A percentile compares a stretch with the other conserved stretches of the same genome.
phyloP scores from a whole-genome alignment of 192 early-diverging fungal genomes.

The Backusella psychrophila region DNA sequence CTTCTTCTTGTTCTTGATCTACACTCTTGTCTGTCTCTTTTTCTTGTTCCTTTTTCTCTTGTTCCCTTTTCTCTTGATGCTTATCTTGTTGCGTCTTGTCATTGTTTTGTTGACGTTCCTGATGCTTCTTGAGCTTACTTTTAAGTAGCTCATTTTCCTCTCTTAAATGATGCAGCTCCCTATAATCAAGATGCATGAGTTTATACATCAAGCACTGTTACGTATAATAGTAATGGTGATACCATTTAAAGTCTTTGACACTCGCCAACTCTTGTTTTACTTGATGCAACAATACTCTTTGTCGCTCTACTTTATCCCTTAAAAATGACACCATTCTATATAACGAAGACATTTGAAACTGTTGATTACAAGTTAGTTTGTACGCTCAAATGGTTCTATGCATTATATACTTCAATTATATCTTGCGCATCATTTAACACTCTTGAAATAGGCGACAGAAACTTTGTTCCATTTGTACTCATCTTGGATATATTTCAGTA shows the following conservation, averaged over 20 bases:
- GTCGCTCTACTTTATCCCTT: not conserved
- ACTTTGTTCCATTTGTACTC: not conserved
- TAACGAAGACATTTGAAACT: slow-evolving; percentile 11
- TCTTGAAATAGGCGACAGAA: not conserved
- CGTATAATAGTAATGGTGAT: not conserved
- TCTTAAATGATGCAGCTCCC: not conserved
- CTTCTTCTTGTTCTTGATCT: not conserved
- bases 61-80: not conserved
- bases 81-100: not conserved
- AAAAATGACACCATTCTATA: not conserved
- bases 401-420: slow-evolving; percentile 7
- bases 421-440: slow-evolving; percentile 11
- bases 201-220: no score
- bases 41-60: not conserved
- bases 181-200: not conserved
- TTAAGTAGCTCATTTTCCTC: not conserved
- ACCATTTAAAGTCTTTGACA: slow-evolving; percentile 15
- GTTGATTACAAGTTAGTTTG: no score
- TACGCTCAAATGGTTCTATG: no score
- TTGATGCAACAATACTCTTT: not conserved
- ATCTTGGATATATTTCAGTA: not conserved
- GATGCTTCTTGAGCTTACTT: not conserved
- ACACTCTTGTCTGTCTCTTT: not conserved
- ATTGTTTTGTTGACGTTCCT: not conserved
- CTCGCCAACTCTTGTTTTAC: not conserved